Base-by-base conservation (phyloP, 352 stramenopile genomes). In the Phytopythium helicoides region DNA sequence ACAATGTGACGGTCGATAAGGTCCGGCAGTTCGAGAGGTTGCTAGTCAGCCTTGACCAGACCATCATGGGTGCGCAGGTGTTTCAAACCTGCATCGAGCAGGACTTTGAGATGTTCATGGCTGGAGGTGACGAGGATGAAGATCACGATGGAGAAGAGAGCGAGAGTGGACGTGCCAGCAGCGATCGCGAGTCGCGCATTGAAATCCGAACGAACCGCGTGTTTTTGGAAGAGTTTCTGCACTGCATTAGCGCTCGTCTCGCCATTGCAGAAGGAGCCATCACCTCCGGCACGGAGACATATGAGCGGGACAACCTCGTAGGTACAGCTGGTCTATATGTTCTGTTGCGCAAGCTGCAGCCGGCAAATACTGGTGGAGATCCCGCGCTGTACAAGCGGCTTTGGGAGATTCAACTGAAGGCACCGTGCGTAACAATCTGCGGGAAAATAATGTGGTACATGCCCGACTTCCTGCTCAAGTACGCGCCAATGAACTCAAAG, bases 241-340 rank as follows among this genome's bases (percentile, higher is more conserved):
- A 93, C 50, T 95, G 85, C 41, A 84, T 94, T 51, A 94, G 78
- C 34, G 66, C 76, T 23, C 69, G 81, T 9, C 59, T 94, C 37
- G 64, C 68, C 22, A 67, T 83, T 36, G 78, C 72, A 3, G 82
- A 94, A 42, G 69, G 64, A 36, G 71, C 78, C 0, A 83, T 97
- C 50, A 89, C 92, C 46, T 92, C 86, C 26, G 65, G 81, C 8
- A 83, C 84, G 0, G 90, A 97, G 64, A 97, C 88, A 31, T 94
- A 83, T 22, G 89, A 98, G 56, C 74, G 87, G 22, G 75, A 90
- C 22, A 73, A 94, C 15, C 68, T 97, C 25, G 73, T 98, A 7
- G 92, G 91, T 0, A 88, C 86, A 11, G 85, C 92, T 16, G 91
- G 85, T 19, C 58, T 98, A 34, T 98, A 98, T 67, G 90, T 92